Evolutionary conservation across 352 stramenopile genomes (phyloP).

Genomic region (Pythium plurisporium): DNA sequence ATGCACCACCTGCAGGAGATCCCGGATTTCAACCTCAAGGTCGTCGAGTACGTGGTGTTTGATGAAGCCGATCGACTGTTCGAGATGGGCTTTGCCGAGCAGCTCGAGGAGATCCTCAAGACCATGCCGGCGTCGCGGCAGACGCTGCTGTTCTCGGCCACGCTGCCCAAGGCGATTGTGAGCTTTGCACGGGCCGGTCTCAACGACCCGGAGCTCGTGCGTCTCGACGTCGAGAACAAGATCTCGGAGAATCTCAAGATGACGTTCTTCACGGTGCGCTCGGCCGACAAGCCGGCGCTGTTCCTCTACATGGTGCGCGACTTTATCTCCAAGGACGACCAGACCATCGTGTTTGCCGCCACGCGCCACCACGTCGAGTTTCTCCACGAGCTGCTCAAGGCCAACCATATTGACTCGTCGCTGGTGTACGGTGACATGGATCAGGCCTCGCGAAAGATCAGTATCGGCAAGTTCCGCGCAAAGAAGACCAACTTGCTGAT

Average conservation of each 20-base stretch:
- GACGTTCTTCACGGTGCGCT: constrained; percentile 96
- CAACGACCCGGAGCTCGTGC: constrained; percentile 95
- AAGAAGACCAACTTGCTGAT: constrained; percentile 90
- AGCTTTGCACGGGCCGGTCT: constrained; percentile 98
- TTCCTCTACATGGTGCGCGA: constrained; percentile 96
- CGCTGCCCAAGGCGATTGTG: constrained; percentile 95
- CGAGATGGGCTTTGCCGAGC: constrained; percentile 99
- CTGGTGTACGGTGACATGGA: constrained; percentile 95
- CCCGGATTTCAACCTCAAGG: constrained; percentile 90
- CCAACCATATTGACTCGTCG: constrained; percentile 81
- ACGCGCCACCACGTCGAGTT: constrained; percentile 99
- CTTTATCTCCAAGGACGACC: constrained; percentile 88
- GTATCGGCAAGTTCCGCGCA: constrained; percentile 87
- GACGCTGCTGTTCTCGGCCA: constrained; percentile 95
- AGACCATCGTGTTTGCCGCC: constrained; percentile 98
- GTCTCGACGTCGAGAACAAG: constrained; percentile 97
- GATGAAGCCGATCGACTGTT: constrained; percentile 99
- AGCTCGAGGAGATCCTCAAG: constrained; percentile 93
- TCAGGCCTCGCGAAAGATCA: constrained; percentile 86
- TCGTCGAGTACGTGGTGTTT: constrained; percentile 94
- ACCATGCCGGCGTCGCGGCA: constrained; percentile 85
- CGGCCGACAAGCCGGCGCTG: constrained; percentile 93
- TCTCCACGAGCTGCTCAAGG: constrained; percentile 90
- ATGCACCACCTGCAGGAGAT: constrained; percentile 95
- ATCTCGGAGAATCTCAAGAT: constrained; percentile 98